Evolutionary conservation across 1,284 basidiomycete species (phyloP).

Genomic region (Malassezia caprae): DNA sequence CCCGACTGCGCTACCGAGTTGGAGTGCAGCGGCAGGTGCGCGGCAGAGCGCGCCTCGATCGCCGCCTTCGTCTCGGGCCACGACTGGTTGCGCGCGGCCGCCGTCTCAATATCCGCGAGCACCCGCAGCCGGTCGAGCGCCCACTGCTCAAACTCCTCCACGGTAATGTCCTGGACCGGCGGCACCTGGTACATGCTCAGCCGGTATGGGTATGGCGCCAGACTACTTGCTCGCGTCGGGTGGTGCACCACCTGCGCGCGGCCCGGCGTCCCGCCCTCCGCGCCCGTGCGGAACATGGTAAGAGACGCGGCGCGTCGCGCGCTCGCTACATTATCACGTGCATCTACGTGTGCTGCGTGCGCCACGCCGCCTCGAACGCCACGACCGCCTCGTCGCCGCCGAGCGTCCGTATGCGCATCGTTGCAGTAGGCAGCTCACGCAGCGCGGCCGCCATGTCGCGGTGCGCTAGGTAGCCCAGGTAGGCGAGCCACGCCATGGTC

Average conservation of each 20-base stretch:
- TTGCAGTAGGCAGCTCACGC: not conserved
- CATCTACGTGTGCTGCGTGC: not conserved
- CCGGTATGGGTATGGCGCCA: slow-evolving; percentile 31
- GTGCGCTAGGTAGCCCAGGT: slow-evolving; percentile 8
- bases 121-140: slow-evolving; percentile 78
- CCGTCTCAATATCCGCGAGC: slow-evolving; percentile 88
- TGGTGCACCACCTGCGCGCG: slow-evolving; percentile 23
- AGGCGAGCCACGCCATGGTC: slow-evolving; percentile 5
- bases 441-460: slow-evolving; percentile 9
- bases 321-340: not conserved
- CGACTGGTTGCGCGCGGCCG: slow-evolving; percentile 68
- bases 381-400: slow-evolving; percentile 5
- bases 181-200: slow-evolving; percentile 63
- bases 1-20: slow-evolving; percentile 53
- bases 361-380: slow-evolving; percentile 11
- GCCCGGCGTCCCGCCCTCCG: not conserved
- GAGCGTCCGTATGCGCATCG: not conserved
- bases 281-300: slow-evolving; percentile 16
- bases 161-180: slow-evolving; percentile 76
- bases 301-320: not conserved
- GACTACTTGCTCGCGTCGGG: slow-evolving; percentile 17
- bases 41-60: slow-evolving; percentile 57
- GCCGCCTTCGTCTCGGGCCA: slow-evolving; percentile 65
- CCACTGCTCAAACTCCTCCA: slow-evolving; percentile 90
- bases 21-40: slow-evolving; percentile 63